These are phyloP conservation scores for Darksidea phi DNA, from an alignment of 495 filamentous ascomycete species.

Conservation along the genomic window DNA sequence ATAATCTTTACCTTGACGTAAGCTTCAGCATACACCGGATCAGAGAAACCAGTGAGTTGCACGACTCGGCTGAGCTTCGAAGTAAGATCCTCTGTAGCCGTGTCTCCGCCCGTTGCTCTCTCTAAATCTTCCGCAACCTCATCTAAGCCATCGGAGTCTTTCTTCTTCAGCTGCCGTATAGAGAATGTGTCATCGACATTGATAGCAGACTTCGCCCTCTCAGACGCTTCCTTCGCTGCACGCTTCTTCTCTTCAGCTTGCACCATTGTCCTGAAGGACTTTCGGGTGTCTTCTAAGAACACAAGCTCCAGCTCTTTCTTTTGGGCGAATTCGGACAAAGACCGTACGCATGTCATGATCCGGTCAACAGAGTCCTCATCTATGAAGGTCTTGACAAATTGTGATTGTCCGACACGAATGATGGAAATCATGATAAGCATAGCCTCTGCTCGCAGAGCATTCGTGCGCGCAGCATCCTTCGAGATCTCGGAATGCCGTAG, in stretches of 20 bases:
- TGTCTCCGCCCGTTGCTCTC: constrained; percentile 89
- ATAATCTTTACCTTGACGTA: constrained; percentile 67
- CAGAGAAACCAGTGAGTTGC: constrained; percentile 97
- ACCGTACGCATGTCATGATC: constrained; percentile 94
- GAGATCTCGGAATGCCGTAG: constrained; percentile 98
- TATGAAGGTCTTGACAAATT: constrained; percentile 95
- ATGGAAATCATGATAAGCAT: constrained; percentile 99
- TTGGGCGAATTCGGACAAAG: constrained; percentile 84
- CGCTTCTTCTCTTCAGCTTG: constrained; percentile 97
- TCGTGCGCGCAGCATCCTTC: constrained; percentile 79
- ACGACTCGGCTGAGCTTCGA: constrained; percentile 96
- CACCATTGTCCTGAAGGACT: constrained; percentile 97
- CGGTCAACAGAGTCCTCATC: constrained; percentile 97
- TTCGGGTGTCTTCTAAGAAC: constrained; percentile 93
- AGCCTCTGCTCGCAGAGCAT: constrained; percentile 91
- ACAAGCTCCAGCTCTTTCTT: constrained; percentile 87
- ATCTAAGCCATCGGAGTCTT: constrained; percentile 75
- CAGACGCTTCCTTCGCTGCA: constrained; percentile 80
- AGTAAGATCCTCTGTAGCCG: constrained; percentile 75
- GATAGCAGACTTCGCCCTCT: constrained; percentile 90
- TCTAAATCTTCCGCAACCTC: constrained; percentile 87
- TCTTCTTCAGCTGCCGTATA: constrained; percentile 90
- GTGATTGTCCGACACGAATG: constrained; percentile 93
- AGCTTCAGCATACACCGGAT: constrained; percentile 96
- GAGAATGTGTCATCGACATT: constrained; percentile 93